Base-by-base conservation (phyloP, 371 early-diverging fungal species). In the Rhizopus stolonifer region DNA sequence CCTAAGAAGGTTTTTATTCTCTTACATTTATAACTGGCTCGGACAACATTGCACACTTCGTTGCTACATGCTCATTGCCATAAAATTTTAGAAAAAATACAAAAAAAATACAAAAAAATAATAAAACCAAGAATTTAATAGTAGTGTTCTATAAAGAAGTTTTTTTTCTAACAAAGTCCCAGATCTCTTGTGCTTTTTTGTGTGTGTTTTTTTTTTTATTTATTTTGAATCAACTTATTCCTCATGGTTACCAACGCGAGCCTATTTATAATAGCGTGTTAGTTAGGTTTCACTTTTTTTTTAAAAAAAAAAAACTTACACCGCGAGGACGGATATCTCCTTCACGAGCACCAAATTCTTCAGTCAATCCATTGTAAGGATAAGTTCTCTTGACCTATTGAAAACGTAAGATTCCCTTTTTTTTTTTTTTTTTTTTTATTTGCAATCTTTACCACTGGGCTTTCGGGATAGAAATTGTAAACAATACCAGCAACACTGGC, bases 311-410 rank as follows among this genome's bases (percentile, higher is more conserved):
- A n/a, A n/a, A n/a, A 67, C 71, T 71, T 71, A 79, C 79, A 45
- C 67, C 73, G 44, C 73, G 75, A 23, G 68, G 49, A 59, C 70
- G 66, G 44, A 72, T 52, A 53, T 78, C 79, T 26, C 61, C 52
- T 17, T 74, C 75, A 60, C 74, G 79, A 33, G 60, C 60, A 49
- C 79, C 79, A 18, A 79, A 60, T 26, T 75, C 75, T 43, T 65
- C 60, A 34, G 67, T 71, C 53, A 79, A 67, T 17, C 79, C 79
- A 47, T 70, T 67, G 39, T 67, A 75, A 25, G 79, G 79, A 58
- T 79, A 79, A 4, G 73, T 73, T 47, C 79, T 72, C 32, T 61
- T 55, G 32, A 60, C 65, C 78, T 74, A 64, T 44, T n/a, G 47
- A 13, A 24, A 17, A 24, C 10, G 49, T 15, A 3, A 42, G 4